These are phyloP conservation scores for Aeschynomene evenia DNA, from an alignment of 306 rosid species.

Conservation along the genomic window DNA sequence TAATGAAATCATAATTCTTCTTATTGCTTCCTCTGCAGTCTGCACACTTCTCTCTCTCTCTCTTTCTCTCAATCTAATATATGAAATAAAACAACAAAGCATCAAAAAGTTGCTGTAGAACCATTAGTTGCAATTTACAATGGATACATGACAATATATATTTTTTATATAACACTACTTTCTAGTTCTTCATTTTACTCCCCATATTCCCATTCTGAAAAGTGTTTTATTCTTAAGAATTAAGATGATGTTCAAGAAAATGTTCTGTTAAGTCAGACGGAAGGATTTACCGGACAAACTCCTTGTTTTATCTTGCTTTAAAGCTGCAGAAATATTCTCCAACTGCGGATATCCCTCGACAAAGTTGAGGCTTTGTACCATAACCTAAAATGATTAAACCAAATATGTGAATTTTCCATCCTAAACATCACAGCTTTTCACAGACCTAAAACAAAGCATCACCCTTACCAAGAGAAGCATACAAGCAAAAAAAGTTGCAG, in stretches of 20 bases:
- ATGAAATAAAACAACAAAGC: background rate
- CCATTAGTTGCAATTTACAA: background rate
- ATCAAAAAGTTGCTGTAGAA: background rate
- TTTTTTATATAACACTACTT: background rate
- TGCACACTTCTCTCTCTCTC: too few species aligned
- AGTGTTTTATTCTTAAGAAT: background rate
- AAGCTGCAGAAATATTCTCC: background rate
- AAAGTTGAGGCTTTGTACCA: conserved; percentile 52
- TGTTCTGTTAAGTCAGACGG: background rate
- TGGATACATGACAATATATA: background rate
- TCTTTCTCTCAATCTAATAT: too few species aligned
- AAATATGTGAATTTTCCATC: background rate
- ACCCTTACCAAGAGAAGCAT: background rate
- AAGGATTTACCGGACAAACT: conserved; percentile 34
- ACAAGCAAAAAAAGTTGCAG: background rate
- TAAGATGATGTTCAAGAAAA: background rate
- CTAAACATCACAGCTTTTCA: background rate
- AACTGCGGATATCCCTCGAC: conserved; percentile 35
- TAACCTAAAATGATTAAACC: conserved; percentile 41
- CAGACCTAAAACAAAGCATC: background rate
- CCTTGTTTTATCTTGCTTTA: background rate
- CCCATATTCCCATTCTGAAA: background rate
- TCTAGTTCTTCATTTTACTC: background rate
- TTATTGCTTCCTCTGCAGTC: too few species aligned
- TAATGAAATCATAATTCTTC: too few species aligned